Conservation (phyloP, 352 stramenopile species). For the Globisporangium mamillatum region DNA sequence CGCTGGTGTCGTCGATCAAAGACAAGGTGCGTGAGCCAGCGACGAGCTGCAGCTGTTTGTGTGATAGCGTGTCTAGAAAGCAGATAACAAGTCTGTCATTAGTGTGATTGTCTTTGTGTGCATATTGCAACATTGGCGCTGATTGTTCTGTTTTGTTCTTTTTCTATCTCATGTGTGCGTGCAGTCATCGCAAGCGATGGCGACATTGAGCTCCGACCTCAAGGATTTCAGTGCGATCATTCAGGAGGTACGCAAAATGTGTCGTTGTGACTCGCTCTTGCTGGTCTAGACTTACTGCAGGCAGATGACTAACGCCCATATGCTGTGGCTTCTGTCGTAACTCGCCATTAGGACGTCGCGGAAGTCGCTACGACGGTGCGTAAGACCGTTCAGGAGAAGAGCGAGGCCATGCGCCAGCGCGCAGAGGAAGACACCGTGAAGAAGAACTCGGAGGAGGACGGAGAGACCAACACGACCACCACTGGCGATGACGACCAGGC, state of each 20-base stretch:
- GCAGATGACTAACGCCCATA: not conserved
- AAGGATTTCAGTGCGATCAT: constrained; percentile 70
- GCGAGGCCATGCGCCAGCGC: constrained; percentile 36
- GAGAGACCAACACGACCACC: constrained; percentile 1
- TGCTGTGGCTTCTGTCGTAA: not conserved
- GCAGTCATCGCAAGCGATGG: constrained; percentile 70
- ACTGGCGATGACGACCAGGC: constrained; percentile 9
- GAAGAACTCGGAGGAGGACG: constrained; percentile 15
- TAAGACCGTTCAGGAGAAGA: constrained; percentile 51
- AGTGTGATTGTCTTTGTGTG: not conserved
- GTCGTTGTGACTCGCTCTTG: not conserved
- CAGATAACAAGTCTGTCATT: not conserved
- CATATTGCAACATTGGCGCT: not conserved
- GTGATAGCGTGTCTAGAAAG: not conserved
- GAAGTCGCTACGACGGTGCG: constrained; percentile 55
- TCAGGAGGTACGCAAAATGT: constrained; percentile 34
- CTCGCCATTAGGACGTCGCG: constrained; percentile 35
- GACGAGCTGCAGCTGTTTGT: not conserved
- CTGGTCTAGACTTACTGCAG: not conserved
- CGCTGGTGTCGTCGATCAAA: constrained; percentile 36
- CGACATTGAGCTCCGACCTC: constrained; percentile 67
- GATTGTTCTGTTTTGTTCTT: not conserved
- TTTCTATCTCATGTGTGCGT: not conserved
- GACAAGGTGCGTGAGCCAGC: constrained; percentile 25
- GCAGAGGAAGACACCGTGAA: constrained; percentile 26